These are phyloP conservation scores for Aspergillus bridgeri DNA, from an alignment of 495 filamentous ascomycete genomes.

Conservation along the genomic window DNA sequence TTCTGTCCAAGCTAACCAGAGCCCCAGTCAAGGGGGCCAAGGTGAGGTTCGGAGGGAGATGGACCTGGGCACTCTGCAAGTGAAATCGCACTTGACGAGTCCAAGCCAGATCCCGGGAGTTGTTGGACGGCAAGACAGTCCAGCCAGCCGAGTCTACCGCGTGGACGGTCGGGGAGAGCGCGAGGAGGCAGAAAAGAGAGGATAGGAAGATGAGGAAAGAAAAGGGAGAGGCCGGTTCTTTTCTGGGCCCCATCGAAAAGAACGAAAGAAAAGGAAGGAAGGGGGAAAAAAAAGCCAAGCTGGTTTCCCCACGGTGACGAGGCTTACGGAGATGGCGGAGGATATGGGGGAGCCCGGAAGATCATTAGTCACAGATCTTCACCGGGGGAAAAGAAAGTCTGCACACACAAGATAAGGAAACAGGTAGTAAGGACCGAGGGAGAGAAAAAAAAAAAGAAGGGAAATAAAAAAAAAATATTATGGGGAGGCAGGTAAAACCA, in stretches of 20 bases:
- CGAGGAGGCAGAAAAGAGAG: constrained; percentile 16
- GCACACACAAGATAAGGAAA: background rate
- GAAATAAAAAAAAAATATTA: background rate
- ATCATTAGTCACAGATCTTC: constrained; percentile 30
- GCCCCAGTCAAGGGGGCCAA: constrained; percentile 34
- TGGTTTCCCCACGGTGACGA: constrained; percentile 29
- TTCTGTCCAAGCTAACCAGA: constrained; percentile 19
- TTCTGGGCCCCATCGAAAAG: constrained; percentile 16
- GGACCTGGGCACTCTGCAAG: constrained; percentile 22
- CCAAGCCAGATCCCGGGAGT: constrained; percentile 26
- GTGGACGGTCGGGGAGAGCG: constrained; percentile 18
- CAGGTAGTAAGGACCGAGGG: no score
- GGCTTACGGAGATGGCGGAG: constrained; percentile 32
- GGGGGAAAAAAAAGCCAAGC: constrained; percentile 10
- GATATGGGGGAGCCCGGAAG: constrained; percentile 25
- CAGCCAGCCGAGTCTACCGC: constrained; percentile 17
- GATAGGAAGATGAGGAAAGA: constrained; percentile 11
- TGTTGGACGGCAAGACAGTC: constrained; percentile 35
- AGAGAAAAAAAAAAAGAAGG: no score
- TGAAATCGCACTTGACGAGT: constrained; percentile 20
- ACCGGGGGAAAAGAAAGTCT: constrained; percentile 1
- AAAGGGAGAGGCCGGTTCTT: constrained; percentile 15
- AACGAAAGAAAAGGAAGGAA: constrained; percentile 1
- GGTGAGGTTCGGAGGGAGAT: constrained; percentile 15
- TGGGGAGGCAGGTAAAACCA: background rate